A percentile compares a stretch with the other conserved stretches of the same genome.
Conservation (phyloP, 148 eudicot genomes). For the Camellia sinensis region DNA sequence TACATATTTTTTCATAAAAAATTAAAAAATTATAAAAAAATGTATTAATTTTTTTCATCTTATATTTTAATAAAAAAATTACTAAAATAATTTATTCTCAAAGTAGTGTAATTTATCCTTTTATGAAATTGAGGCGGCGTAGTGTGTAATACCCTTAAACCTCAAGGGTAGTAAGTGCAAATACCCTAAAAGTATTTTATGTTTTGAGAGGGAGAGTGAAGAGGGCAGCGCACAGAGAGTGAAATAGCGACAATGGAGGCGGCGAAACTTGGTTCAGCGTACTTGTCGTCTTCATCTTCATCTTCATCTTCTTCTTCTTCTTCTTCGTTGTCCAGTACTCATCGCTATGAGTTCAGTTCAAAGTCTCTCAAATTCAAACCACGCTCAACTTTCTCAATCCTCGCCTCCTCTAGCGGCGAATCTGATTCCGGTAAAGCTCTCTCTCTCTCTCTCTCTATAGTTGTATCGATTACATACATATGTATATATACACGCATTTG, state of each 20-base stretch:
- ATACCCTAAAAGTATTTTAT: too few relatives aligned
- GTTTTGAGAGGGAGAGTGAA: background rate
- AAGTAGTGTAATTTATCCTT: too few relatives aligned
- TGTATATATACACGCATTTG: background rate
- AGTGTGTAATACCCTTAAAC: too few relatives aligned
- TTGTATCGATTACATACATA: background rate
- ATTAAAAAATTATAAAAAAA: too few relatives aligned
- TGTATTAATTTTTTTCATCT: too few relatives aligned
- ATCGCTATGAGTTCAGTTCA: background rate
- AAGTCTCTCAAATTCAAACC: constrained; percentile 28
- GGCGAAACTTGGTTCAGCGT: constrained; percentile 25
- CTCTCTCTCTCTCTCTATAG: background rate
- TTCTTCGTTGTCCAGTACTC: constrained; percentile 11
- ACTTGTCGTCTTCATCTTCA: background rate
- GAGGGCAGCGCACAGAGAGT: background rate
- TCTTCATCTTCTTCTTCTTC: background rate
- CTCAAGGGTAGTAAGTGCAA: too few relatives aligned
- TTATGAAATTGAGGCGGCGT: too few relatives aligned
- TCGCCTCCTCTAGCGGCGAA: constrained; percentile 36
- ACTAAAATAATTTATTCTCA: too few relatives aligned
- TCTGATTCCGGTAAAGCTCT: constrained; percentile 48
- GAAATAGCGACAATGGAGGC: constrained; percentile 19
- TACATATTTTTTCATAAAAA: too few relatives aligned
- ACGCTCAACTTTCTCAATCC: constrained; percentile 29
- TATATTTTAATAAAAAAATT: too few relatives aligned